Evolutionary conservation across 164 flowering plant species (phyloP), one percentile per base, ranked within the genome.

Genomic region (Stephania japonica): DNA sequence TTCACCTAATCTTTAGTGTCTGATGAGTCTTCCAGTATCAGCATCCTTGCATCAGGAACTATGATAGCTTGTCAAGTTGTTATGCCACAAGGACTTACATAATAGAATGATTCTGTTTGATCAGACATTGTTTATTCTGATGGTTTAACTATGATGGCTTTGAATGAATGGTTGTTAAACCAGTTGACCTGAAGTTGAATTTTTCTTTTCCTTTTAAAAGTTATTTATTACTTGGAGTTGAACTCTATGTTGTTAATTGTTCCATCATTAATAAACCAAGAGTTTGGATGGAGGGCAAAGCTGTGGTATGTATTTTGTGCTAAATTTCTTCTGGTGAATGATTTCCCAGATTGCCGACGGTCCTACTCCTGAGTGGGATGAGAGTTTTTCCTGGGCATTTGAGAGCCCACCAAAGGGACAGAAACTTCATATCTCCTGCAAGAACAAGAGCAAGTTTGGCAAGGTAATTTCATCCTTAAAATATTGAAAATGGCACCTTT

Each of bases 391-490:
- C 24, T 92, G 98, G 98, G 81, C 95, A 75, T 92, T 94, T 76
- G 98, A 94, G 78, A 91, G 97, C 78, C 98, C 97, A 27, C 98
- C 98, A 3, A 92, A 92, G 77, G 98, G 99, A 77, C 99, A 95
- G 82, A 95, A 95, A 81, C 94, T 95, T 72, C 97, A 93, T 70
- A 95, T 95, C 49, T 93, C 99, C 62, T 95, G 99, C 91, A 95
- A 95, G 83, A 95, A 95, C 73, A 95, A 93, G 84, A 95, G 99
- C 91, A 95, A 93, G 83, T 86, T 95, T 82, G 99, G 99, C 66
- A 95, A 95, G 97, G 99, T 91, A 84, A 83, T 32, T 32, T 21
- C 62, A 65, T 26, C 21, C 49, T 21, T 21, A 42, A 38, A 24
- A 24, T 6, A 65, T 42, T 41, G 56, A 42, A 70, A 42, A 32